Evolutionary conservation across 176 grass and related monocot genomes (phyloP).

Genomic region (Carex parvula): DNA sequence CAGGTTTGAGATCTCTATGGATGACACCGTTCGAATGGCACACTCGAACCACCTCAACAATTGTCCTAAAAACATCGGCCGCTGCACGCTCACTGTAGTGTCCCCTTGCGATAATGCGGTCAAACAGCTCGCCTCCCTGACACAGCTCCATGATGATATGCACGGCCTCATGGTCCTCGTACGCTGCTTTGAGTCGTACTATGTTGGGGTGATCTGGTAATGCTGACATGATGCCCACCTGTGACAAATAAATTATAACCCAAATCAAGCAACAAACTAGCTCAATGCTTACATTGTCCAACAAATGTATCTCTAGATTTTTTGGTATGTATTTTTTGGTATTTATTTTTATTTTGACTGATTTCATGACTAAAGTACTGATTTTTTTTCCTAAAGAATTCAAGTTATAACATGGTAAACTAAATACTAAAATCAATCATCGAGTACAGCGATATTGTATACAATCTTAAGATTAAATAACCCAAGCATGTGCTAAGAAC

Average conservation of each 20-base stretch:
- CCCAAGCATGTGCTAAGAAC: no score
- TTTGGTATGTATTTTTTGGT: no score
- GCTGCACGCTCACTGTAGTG: constrained; percentile 79
- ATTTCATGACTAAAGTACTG: no score
- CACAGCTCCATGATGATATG: constrained; percentile 96
- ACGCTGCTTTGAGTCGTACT: constrained; percentile 40
- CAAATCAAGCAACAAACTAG: not conserved
- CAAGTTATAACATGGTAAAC: no score
- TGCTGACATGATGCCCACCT: constrained; percentile 10
- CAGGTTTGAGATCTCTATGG: constrained; percentile 87
- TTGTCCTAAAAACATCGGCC: constrained; percentile 51
- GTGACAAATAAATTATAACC: not conserved
- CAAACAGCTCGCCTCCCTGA: constrained; percentile 88
- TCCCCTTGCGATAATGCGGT: constrained; percentile 63
- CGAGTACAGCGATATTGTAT: no score
- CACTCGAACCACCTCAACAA: constrained; percentile 60
- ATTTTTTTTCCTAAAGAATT: no score
- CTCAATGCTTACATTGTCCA: not conserved
- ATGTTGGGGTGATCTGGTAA: constrained; percentile 29
- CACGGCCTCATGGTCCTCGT: constrained; percentile 53
- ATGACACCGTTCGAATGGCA: constrained; percentile 80
- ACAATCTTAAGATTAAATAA: no score
- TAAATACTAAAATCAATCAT: no score
- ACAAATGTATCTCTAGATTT: not conserved
- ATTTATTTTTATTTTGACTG: not conserved